Percentiles rank a stretch among this genome's conserved stretches.
phyloP scores from a whole-genome alignment of 2,329 filamentous ascomycete species.

The Fusarium robinianum region DNA sequence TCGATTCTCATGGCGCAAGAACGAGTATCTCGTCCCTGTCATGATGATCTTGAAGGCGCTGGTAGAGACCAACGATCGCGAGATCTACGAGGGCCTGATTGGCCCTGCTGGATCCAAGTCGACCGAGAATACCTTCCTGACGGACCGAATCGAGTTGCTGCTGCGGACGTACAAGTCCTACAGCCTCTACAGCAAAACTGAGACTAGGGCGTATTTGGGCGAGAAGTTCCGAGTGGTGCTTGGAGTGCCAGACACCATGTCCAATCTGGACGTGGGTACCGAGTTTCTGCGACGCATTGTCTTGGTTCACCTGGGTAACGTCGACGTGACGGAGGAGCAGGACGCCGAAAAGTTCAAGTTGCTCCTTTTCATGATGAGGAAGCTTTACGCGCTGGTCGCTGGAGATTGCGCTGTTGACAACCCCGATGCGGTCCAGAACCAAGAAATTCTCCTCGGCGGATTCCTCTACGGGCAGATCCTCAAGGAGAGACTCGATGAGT shows the following conservation, averaged over 20 bases:
- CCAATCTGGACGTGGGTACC: conserved; percentile 85
- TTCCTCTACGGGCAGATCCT: conserved; percentile 94
- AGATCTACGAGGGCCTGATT: conserved; percentile 93
- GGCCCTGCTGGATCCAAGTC: conserved; percentile 77
- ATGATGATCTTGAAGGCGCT: conserved; percentile 97
- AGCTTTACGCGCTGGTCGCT: conserved; percentile 89
- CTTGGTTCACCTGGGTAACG: conserved; percentile 86
- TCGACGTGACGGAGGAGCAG: conserved; percentile 80
- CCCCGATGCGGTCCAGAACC: conserved; percentile 93
- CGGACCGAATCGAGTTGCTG: conserved; percentile 89
- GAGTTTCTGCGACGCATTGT: conserved; percentile 91
- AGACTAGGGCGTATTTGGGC: conserved; percentile 85
- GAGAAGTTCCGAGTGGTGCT: conserved; percentile 90
- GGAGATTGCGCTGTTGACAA: conserved; percentile 94
- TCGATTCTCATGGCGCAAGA: conserved; percentile 96
- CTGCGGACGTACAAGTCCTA: conserved; percentile 94
- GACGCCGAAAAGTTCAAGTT: conserved; percentile 92
- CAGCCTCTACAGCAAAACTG: conserved; percentile 76
- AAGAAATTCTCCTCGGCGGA: conserved; percentile 90
- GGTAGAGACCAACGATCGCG: conserved; percentile 92
- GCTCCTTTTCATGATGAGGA: conserved; percentile 93
- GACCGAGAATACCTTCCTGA: conserved; percentile 87
- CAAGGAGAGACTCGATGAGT: conserved; percentile 93
- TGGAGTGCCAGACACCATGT: conserved; percentile 79
- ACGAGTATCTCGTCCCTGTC: conserved; percentile 92